A percentile compares a stretch with the other conserved stretches of the same genome.
Conservation (phyloP, 106 monocot genomes). For the Iris macrosiphon region DNA sequence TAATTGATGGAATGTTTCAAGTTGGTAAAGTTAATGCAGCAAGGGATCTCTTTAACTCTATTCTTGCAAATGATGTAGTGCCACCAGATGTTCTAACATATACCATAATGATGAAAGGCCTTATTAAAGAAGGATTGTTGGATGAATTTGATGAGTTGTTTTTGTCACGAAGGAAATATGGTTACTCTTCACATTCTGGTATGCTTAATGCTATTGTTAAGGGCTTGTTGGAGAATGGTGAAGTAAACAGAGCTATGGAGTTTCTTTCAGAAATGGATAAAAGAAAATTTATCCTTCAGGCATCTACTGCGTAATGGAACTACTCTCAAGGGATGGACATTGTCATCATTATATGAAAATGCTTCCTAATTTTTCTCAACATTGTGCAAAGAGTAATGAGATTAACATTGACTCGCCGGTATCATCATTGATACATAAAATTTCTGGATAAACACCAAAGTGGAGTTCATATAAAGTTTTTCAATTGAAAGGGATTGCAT, state of each 20-base stretch:
- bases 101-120: no score
- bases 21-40: slow-evolving; percentile 8
- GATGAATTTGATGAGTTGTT: no score
- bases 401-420: slow-evolving; percentile 8
- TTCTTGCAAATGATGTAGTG: not conserved
- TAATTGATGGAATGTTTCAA: slow-evolving; percentile 16
- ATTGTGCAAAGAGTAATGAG: slow-evolving; percentile 5
- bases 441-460: no score
- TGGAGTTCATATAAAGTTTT: no score
- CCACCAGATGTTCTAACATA: no score
- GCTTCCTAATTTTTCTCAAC: slow-evolving; percentile 6
- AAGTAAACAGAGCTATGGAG: slow-evolving; percentile 7
- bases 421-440: no score
- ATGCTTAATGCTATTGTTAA: no score
- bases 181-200: no score
- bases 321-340: not conserved
- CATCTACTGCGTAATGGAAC: slow-evolving; percentile 1
- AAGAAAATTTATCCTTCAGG: slow-evolving; percentile 2
- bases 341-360: slow-evolving; percentile 13
- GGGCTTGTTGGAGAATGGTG: slow-evolving; percentile 22
- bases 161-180: no score
- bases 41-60: slow-evolving; percentile 13
- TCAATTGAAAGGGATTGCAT: no score
- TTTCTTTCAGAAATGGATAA: slow-evolving; percentile 17
- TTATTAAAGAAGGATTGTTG: no score